phyloP scores from a whole-genome alignment of 2,329 filamentous ascomycete species.

The Epichloe baconii region DNA sequence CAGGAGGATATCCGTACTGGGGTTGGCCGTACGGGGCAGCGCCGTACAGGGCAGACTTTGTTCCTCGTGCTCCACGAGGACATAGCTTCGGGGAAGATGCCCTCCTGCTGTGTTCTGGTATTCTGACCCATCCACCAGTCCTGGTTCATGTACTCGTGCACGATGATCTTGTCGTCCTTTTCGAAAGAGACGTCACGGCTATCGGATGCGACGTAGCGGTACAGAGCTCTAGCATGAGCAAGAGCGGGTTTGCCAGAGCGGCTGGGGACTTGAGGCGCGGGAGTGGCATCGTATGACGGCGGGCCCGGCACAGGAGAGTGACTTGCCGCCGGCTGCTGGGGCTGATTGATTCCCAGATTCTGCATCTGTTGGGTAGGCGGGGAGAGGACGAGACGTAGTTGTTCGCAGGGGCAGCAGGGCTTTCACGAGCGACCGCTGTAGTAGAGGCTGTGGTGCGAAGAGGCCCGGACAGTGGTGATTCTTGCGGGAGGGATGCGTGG shows the following conservation, averaged over 20 bases:
- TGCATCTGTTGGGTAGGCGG: conserved; percentile 27
- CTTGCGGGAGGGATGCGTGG: conserved; percentile 58
- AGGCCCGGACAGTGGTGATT: conserved; percentile 44
- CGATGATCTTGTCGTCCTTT: conserved; percentile 65
- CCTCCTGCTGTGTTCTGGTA: conserved; percentile 67
- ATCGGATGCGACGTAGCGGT: conserved; percentile 68
- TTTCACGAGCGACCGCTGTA: conserved; percentile 16
- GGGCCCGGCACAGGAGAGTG: conserved; percentile 25
- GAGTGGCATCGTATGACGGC: conserved; percentile 38
- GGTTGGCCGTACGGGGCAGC: conserved; percentile 24
- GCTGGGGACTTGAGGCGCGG: conserved; percentile 27
- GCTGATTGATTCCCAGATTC: conserved; percentile 24
- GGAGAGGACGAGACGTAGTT: conserved; percentile 16
- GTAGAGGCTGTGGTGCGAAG: conserved; percentile 25
- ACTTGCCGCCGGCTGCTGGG: not conserved
- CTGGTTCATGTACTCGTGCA: conserved; percentile 87
- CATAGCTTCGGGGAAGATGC: conserved; percentile 93
- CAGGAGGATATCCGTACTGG: conserved; percentile 15
- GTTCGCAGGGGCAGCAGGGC: conserved; percentile 18
- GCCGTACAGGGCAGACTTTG: conserved; percentile 22
- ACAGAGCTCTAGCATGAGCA: conserved; percentile 66
- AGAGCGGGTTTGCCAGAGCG: conserved; percentile 43
- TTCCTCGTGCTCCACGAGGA: conserved; percentile 55
- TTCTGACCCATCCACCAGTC: conserved; percentile 96
- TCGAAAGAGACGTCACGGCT: conserved; percentile 70